A percentile compares a stretch with the other conserved stretches of the same genome.
phyloP scores from a whole-genome alignment of 1,284 basidiomycete species.

The Ceratobasidium sp. region DNA sequence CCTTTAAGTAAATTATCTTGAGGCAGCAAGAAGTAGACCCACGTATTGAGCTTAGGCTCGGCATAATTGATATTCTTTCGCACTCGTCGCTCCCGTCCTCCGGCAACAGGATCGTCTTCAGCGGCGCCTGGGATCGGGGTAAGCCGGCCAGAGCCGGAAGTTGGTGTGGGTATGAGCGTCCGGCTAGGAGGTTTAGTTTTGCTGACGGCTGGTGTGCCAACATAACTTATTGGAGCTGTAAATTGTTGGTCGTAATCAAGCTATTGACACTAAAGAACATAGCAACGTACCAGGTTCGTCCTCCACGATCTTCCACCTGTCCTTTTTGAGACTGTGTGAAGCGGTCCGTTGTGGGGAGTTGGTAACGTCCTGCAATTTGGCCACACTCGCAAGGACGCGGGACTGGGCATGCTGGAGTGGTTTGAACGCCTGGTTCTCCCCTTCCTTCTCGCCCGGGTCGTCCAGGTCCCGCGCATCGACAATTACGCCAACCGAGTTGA shows the following conservation, averaged over 20 bases:
- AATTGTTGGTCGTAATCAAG: too few species aligned
- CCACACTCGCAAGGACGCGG: not conserved
- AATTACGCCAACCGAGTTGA: slow-evolving; percentile 30
- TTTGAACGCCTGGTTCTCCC: slow-evolving; percentile 20
- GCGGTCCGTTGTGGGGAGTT: slow-evolving; percentile 45
- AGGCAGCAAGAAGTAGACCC: slow-evolving; percentile 56
- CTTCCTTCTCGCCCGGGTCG: slow-evolving; percentile 13
- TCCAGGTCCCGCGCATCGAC: slow-evolving; percentile 37
- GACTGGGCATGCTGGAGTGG: slow-evolving; percentile 16
- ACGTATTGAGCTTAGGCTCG: slow-evolving; percentile 92
- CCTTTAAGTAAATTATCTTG: slow-evolving; percentile 47
- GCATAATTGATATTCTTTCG: slow-evolving; percentile 89
- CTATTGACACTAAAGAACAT: not conserved
- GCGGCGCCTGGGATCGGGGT: slow-evolving; percentile 53
- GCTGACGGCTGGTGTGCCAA: slow-evolving; percentile 20
- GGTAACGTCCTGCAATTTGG: slow-evolving; percentile 45
- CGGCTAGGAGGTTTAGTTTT: slow-evolving; percentile 33
- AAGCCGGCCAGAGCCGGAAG: slow-evolving; percentile 16
- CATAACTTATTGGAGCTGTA: slow-evolving; percentile 7
- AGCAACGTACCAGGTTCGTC: slow-evolving; percentile 32
- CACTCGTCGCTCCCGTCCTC: slow-evolving; percentile 74
- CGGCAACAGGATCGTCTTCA: slow-evolving; percentile 55
- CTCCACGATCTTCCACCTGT: slow-evolving; percentile 37
- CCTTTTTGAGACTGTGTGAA: slow-evolving; percentile 7
- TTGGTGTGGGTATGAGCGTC: slow-evolving; percentile 34